phyloP scores from a whole-genome alignment of 305 asterid genomes.

The Striga hermonthica region DNA sequence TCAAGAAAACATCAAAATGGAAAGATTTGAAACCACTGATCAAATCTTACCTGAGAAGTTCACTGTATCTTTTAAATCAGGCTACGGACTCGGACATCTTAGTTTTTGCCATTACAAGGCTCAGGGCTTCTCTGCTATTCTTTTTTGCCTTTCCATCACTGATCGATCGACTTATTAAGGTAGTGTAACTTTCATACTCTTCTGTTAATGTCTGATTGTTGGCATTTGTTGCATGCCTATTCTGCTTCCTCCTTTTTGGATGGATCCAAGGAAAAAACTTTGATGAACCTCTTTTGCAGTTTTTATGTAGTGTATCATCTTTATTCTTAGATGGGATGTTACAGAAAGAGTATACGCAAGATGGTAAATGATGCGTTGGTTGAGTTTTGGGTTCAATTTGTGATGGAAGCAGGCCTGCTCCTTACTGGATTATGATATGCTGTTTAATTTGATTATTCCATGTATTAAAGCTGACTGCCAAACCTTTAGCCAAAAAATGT shows the following conservation, averaged over 20 bases:
- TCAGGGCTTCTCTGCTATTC: constrained; percentile 63
- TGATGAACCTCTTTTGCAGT: constrained; percentile 11
- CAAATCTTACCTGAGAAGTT: constrained; percentile 78
- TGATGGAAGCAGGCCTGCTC: constrained; percentile 10
- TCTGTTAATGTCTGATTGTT: neutral
- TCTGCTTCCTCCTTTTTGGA: constrained; percentile 6
- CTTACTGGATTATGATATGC: constrained; percentile 9
- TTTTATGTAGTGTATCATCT: constrained; percentile 5
- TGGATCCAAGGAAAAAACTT: constrained; percentile 2
- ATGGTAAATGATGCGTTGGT: neutral
- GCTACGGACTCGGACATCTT: constrained; percentile 69
- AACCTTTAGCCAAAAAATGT: neutral
- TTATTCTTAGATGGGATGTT: neutral
- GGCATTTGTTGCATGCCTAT: neutral
- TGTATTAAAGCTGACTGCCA: neutral
- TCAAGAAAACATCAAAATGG: constrained; percentile 64
- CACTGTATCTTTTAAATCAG: constrained; percentile 75
- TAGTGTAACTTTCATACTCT: constrained; percentile 25
- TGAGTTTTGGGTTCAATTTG: neutral
- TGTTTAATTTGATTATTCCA: neutral
- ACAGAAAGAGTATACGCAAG: neutral
- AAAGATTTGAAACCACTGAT: constrained; percentile 57
- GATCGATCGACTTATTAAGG: constrained; percentile 69
- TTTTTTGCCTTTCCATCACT: constrained; percentile 73
- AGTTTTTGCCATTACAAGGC: constrained; percentile 59